phyloP scores from a whole-genome alignment of 257 asterid species.

The Nyctanthes arbortristis region DNA sequence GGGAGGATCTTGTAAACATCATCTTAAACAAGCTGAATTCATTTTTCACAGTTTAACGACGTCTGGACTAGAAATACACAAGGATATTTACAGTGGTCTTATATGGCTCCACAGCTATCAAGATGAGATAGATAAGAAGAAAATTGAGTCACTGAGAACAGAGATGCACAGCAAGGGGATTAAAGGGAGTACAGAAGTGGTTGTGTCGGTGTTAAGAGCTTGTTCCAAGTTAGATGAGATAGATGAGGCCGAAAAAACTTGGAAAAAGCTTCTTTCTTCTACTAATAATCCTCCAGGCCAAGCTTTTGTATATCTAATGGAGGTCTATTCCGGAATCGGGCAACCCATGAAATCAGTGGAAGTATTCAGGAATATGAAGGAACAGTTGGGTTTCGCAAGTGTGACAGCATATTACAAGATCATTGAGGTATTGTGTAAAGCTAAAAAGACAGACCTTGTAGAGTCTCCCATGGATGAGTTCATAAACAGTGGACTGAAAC shows the following conservation, averaged over 20 bases:
- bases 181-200: constrained; percentile 60
- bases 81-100: constrained; percentile 76
- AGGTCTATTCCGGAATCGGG: constrained; percentile 62
- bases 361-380: constrained; percentile 61
- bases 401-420: constrained; percentile 66
- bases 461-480: constrained; percentile 74
- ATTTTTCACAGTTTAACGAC: constrained; percentile 67
- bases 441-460: constrained; percentile 55
- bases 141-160: constrained; percentile 57
- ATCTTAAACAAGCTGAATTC: constrained; percentile 84
- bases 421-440: constrained; percentile 64
- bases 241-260: constrained; percentile 68
- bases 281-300: constrained; percentile 49
- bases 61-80: constrained; percentile 62
- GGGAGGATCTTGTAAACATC: constrained; percentile 52
- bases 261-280: constrained; percentile 54
- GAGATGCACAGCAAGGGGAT: constrained; percentile 65
- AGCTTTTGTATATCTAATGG: constrained; percentile 76
- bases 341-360: constrained; percentile 64
- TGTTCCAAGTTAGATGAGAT: constrained; percentile 78
- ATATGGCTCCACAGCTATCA: constrained; percentile 94
- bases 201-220: constrained; percentile 74
- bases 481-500: constrained; percentile 66
- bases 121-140: constrained; percentile 66
- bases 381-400: constrained; percentile 35